Base-by-base conservation (phyloP, 345 rosid genomes). In the Boechera stricta region DNA sequence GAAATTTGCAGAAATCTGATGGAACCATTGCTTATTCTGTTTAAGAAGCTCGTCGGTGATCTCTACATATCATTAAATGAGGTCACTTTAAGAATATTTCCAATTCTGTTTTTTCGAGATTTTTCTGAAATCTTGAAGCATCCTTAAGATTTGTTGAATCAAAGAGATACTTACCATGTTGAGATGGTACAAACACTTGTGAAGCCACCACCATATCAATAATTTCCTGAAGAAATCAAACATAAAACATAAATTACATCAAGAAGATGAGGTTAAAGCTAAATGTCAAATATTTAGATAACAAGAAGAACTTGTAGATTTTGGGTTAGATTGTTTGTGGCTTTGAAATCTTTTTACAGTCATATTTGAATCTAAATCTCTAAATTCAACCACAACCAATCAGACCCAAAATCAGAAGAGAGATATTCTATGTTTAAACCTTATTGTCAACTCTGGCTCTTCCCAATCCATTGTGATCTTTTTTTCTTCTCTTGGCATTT, bases 401-500 rank as follows among this genome's bases (percentile, higher is more conserved):
- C 24, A 21, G 24, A 21, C 24, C 24, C 1, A 64, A 61, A 42
- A 72, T 21, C 57, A 45, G 65, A 29, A 60, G 3, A n/a, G 49
- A 16, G 29, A 73, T 5, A 26, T 41, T 44, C 0, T 18, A 21
- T 35, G 18, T 66, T 24, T 39, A 4, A 75, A 93, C 95, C 91
- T 89, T 86, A 75, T 78, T 86, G 57, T 91, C 92, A 67, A 38
- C 42, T 80, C 84, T 88, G 76, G 53, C 79, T 84, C 77, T 90
- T 81, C 85, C 85, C 15, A 76, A 54, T 42, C 77, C 77, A 73
- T 71, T 82, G 44, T 75, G 83, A 10, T 90, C 90, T 59, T 90
- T 86, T 73, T 87, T 94, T 81, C 90, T 90, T 75, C 88, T 85
- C 89, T 91, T 94, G 79, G 85, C 75, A 48, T 39, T 82, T 76